phyloP scores from a whole-genome alignment of 805 yeast genomes.

The Lipomyces anomalus region DNA sequence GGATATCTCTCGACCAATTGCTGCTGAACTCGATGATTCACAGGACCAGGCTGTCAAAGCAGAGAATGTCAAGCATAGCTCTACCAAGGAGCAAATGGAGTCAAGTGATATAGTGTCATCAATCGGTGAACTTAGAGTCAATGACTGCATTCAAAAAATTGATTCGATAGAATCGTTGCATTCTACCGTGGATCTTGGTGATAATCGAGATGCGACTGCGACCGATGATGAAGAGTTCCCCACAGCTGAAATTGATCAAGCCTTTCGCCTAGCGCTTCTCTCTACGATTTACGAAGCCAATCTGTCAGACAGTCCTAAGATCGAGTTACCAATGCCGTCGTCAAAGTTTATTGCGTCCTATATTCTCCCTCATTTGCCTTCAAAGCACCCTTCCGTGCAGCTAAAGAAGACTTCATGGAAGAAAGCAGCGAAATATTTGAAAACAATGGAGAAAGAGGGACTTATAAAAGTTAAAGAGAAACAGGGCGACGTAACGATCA shows the following conservation, averaged over 20 bases:
- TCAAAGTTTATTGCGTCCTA: conserved; percentile 71
- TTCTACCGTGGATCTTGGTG: conserved; percentile 2
- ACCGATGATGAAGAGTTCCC: conserved; percentile 8
- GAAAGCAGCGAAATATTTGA: conserved; percentile 77
- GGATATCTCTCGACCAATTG: conserved; percentile 25
- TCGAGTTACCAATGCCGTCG: conserved; percentile 62
- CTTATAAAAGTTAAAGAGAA: conserved; percentile 72
- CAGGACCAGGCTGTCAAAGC: conserved; percentile 14
- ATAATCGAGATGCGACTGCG: conserved; percentile 8
- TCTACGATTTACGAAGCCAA: conserved; percentile 56
- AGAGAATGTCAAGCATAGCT: conserved; percentile 12
- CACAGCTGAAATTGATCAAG: conserved; percentile 63
- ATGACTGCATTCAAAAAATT: conserved; percentile 1
- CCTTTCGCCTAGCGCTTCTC: conserved; percentile 63
- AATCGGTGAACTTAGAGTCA: conserved; percentile 1
- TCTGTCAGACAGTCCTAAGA: conserved; percentile 29
- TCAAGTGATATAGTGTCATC: background rate
- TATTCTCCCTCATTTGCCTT: conserved; percentile 66
- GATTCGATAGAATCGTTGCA: background rate
- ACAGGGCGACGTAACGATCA: conserved; percentile 68
- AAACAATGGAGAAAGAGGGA: conserved; percentile 75
- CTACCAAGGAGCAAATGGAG: conserved; percentile 3
- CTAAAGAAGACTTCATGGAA: conserved; percentile 84
- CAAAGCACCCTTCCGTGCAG: conserved; percentile 29
- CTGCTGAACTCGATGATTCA: conserved; percentile 13